Evolutionary conservation across 192 early-diverging fungal species (phyloP), one percentile per base, ranked within the genome.

Genomic region (Geosiphon pyriformis): DNA sequence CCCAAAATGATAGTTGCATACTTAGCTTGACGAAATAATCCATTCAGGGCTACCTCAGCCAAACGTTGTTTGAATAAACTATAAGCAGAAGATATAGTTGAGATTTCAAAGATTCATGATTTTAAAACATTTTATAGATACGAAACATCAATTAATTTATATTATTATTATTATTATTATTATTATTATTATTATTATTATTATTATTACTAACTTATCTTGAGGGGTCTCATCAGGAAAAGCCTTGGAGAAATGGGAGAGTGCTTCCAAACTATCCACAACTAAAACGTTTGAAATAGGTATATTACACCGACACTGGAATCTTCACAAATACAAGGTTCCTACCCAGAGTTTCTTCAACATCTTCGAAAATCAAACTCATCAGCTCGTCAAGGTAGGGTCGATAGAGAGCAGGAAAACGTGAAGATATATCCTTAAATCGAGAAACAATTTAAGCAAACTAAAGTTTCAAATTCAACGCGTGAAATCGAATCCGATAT

Each of bases 211-310:
- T 26, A 48, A 79, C 61, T 29, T 64, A 50, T 68, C 64, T 52
- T 71, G 48, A 18, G 37, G 52, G 3, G 32, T 34, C 62, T 55
- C 49, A 46, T 67, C 70, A 20, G 89, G 87, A 57, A 83, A 79
- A 0, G 80, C 74, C 65, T 88, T 89, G n/a, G 87, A 80, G 64
- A 90, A 87, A 55, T 83, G 73, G 18, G 93, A 82, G 67, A 98
- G 69, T 1, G 86, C 81, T 27, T 84, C 74, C 18, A 94, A 63
- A n/a, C 74, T 80, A 65, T 84, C 75, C 0, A 74, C 72, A 1
- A 73, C 80, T 78, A 17, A 37, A 15, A 3, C 4, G 33, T 46
- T 42, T 42, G 15, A 42, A 15, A 10, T 15, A 42, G 15, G 6
- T 10, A 42, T 10, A 42, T 10, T 42, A 42, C 37, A 10, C 15